These are phyloP conservation scores for Grosmannia clavigera DNA, from an alignment of 2,329 filamentous ascomycete species.

Conservation along the genomic window DNA sequence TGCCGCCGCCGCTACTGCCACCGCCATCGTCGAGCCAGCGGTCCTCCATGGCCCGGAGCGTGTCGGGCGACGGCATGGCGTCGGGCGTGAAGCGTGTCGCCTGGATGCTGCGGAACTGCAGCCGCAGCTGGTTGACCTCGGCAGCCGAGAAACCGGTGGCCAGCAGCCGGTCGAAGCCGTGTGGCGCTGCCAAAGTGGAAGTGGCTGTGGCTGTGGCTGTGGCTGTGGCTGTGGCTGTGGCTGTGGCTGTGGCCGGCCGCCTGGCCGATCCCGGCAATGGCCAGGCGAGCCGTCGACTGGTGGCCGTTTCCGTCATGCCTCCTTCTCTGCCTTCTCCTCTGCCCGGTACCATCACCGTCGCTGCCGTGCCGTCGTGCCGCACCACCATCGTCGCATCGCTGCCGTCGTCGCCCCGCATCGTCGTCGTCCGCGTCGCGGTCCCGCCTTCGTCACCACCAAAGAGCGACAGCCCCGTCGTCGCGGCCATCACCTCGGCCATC, in stretches of 20 bases:
- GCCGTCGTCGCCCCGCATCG: neutral
- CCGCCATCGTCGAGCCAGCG: conserved; percentile 70
- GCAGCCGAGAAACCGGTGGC: conserved; percentile 67
- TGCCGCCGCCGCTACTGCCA: conserved; percentile 16
- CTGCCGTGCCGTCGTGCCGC: neutral
- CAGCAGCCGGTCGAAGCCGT: conserved; percentile 81
- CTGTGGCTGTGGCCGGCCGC: neutral
- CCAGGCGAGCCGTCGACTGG: neutral
- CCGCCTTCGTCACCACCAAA: neutral
- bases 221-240: conserved; percentile 1
- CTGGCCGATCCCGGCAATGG: conserved; percentile 2
- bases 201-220: neutral
- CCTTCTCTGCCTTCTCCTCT: too few species aligned
- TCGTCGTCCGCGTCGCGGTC: neutral
- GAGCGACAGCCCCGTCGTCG: neutral
- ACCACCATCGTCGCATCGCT: conserved; percentile 3
- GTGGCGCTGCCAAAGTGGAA: conserved; percentile 41
- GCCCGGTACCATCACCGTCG: conserved; percentile 3
- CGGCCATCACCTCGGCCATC: neutral
- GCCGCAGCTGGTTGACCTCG: conserved; percentile 73
- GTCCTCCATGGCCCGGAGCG: conserved; percentile 71
- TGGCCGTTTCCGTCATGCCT: neutral
- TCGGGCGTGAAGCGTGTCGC: conserved; percentile 74
- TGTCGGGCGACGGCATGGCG: conserved; percentile 69
- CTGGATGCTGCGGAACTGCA: conserved; percentile 82